phyloP scores from a whole-genome alignment of 192 early-diverging fungal genomes.

The Backusella australiensis region DNA sequence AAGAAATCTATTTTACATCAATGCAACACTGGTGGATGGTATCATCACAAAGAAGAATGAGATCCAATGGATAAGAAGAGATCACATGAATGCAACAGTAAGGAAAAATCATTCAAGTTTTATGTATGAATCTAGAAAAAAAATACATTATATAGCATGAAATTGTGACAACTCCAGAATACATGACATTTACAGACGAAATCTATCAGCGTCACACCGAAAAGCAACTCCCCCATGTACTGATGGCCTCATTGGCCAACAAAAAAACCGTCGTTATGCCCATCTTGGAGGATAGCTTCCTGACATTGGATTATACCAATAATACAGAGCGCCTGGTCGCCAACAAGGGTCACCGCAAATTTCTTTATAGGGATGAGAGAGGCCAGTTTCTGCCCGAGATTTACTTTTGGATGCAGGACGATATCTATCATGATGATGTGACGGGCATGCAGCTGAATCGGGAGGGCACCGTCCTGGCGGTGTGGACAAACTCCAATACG shows the following conservation, averaged over 20 bases:
- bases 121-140: no score
- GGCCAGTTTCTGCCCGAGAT: conserved; percentile 9
- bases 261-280: conserved; percentile 12
- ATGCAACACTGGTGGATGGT: conserved; percentile 11
- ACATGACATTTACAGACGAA: conserved; percentile 24
- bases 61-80: conserved; percentile 2
- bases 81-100: background rate
- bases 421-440: conserved; percentile 1
- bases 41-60: background rate
- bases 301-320: conserved; percentile 21
- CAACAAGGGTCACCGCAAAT: background rate
- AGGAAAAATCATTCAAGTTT: no score
- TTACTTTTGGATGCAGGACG: conserved; percentile 7
- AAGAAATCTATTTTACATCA: background rate
- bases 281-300: background rate
- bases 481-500: conserved; percentile 25
- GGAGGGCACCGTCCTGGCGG: conserved; percentile 15
- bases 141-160: background rate
- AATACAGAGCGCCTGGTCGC: background rate
- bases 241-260: conserved; percentile 9
- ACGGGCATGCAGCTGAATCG: conserved; percentile 10
- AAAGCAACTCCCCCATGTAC: background rate
- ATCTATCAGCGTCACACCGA: conserved; percentile 17
- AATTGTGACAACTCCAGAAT: background rate
- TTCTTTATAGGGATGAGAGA: background rate